These are phyloP conservation scores for Warburgia ugandensis DNA, from an alignment of 164 flowering plant species.

Conservation along the genomic window DNA sequence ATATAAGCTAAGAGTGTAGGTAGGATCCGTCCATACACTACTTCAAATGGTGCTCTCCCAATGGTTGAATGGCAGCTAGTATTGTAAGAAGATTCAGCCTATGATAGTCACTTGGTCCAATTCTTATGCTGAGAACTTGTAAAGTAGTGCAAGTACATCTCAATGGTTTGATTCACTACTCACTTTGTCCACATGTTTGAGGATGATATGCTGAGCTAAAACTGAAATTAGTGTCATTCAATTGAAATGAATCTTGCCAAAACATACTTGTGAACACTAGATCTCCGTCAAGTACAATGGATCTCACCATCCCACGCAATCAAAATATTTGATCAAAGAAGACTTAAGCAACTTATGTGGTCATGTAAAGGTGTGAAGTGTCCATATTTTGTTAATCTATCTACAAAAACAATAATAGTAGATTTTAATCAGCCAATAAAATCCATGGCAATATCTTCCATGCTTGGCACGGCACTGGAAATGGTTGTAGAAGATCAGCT, in stretches of 20 bases:
- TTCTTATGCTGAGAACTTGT: too few species aligned
- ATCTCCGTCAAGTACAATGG: constrained; percentile 1
- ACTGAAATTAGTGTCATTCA: constrained; percentile 2
- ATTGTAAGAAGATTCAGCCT: background rate
- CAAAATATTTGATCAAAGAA: background rate
- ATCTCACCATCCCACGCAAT: too few species aligned
- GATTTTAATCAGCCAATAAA: background rate
- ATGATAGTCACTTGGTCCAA: too few species aligned
- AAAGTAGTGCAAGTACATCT: too few species aligned
- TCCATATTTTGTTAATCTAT: background rate
- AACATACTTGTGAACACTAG: background rate
- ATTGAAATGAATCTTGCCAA: background rate
- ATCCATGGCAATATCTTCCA: constrained; percentile 1
- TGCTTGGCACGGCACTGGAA: constrained; percentile 1
- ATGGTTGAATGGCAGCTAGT: background rate
- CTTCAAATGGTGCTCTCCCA: background rate
- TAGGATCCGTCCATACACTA: constrained; percentile 1
- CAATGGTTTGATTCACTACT: constrained; percentile 1
- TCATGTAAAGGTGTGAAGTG: background rate
- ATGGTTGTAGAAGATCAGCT: constrained; percentile 3
- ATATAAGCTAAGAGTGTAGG: constrained; percentile 1
- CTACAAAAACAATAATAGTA: background rate
- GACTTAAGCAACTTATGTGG: background rate
- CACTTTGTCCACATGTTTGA: background rate
- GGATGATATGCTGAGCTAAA: constrained; percentile 3